These are phyloP conservation scores for Mycena leptocephala DNA, from an alignment of 768 basidiomycete genomes.

Conservation along the genomic window DNA sequence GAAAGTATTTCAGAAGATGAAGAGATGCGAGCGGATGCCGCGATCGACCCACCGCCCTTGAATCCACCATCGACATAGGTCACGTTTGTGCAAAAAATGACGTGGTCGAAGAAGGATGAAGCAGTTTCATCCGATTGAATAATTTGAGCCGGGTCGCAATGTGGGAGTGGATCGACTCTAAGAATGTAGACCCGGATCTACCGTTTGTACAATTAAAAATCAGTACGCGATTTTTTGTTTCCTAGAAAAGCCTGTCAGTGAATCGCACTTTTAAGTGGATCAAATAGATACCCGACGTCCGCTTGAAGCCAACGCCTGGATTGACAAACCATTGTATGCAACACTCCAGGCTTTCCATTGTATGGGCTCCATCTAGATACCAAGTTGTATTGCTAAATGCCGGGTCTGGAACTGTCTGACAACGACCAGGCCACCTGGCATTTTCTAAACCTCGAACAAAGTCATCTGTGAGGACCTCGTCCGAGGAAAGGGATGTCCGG, in stretches of 20 bases:
- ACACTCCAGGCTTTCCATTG: slow-evolving; percentile 88
- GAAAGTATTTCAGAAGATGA: slow-evolving; percentile 7
- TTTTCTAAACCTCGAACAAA: slow-evolving; percentile 77
- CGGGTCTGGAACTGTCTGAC: slow-evolving; percentile 86
- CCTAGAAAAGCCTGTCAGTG: slow-evolving; percentile 30
- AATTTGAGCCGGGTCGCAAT: slow-evolving; percentile 64
- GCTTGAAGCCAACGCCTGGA: slow-evolving; percentile 67
- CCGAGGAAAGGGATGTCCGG: slow-evolving; percentile 39
- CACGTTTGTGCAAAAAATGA: slow-evolving; percentile 97
- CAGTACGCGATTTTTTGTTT: slow-evolving; percentile 68
- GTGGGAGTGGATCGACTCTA: slow-evolving; percentile 71
- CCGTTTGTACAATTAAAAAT: slow-evolving; percentile 98
- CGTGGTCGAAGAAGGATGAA: slow-evolving; percentile 80
- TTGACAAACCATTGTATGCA: slow-evolving; percentile 92
- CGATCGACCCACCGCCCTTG: slow-evolving; percentile 81
- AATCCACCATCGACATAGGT: slow-evolving; percentile 92
- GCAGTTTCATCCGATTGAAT: slow-evolving; percentile 56
- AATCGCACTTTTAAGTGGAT: background rate
- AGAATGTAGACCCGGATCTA: slow-evolving; percentile 83
- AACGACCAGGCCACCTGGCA: slow-evolving; percentile 95
- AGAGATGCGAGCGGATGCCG: background rate
- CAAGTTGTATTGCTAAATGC: slow-evolving; percentile 71
- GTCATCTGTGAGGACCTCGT: slow-evolving; percentile 60
- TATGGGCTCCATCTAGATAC: slow-evolving; percentile 98
- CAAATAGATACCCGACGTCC: slow-evolving; percentile 33